Percentiles rank a stretch among this genome's conserved stretches.
Evolutionary conservation across 2,329 filamentous ascomycete species (phyloP).

Genomic region (Penicillium sp.): DNA sequence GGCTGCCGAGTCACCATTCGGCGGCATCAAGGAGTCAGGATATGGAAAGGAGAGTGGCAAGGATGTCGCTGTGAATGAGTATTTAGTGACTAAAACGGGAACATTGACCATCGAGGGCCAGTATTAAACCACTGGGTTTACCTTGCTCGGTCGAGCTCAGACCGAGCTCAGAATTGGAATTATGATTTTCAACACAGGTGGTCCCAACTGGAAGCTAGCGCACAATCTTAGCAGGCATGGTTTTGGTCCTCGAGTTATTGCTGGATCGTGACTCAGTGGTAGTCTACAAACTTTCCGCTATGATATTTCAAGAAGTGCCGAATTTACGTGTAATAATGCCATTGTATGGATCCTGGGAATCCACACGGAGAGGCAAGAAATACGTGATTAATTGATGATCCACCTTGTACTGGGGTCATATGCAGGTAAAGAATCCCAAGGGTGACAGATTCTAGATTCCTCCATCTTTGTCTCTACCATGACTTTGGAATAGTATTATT

Average conservation of each 20-base stretch:
- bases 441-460: too few species aligned
- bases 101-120: constrained; percentile 66
- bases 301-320: background rate
- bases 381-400: background rate
- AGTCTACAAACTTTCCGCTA: background rate
- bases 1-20: constrained; percentile 70
- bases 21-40: constrained; percentile 70
- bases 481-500: too few species aligned
- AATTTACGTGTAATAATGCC: too few species aligned
- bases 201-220: background rate
- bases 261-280: background rate
- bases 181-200: background rate
- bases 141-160: background rate
- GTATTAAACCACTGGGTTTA: constrained; percentile 44
- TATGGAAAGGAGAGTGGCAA: constrained; percentile 73
- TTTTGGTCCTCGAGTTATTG: background rate
- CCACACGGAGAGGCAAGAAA: background rate
- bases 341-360: background rate
- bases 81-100: constrained; percentile 69
- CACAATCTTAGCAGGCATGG: too few species aligned
- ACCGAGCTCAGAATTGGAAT: background rate
- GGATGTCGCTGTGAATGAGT: constrained; percentile 68
- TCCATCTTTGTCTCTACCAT: too few species aligned
- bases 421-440: too few species aligned
- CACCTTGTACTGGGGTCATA: background rate